Evolutionary conservation across 2,329 filamentous ascomycete genomes (phyloP).

Genomic region (Talaromyces atroroseus): DNA sequence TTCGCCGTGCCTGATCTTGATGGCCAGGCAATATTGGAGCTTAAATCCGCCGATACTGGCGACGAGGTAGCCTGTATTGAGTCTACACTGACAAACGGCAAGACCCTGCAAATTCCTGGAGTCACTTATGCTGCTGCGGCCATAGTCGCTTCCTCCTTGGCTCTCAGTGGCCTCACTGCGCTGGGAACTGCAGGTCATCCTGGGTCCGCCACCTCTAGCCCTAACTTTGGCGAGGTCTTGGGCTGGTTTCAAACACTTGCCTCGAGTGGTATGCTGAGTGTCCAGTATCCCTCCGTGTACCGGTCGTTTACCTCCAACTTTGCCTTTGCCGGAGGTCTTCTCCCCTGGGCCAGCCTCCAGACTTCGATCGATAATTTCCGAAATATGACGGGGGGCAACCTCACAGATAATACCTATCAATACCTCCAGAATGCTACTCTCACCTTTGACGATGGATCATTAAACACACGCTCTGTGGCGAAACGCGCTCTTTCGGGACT

Average conservation of each 20-base stretch:
- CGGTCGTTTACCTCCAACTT: slow-evolving; percentile 90
- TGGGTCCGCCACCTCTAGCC: slow-evolving; percentile 64
- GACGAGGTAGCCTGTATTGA: slow-evolving; percentile 73
- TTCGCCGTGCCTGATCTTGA: slow-evolving; percentile 88
- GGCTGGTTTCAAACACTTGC: slow-evolving; percentile 91
- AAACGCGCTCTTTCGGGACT: slow-evolving; percentile 54
- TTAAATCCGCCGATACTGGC: slow-evolving; percentile 57
- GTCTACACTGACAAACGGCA: slow-evolving; percentile 79
- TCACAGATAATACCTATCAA: slow-evolving; percentile 71
- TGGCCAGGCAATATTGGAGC: slow-evolving; percentile 71
- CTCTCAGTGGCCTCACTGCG: slow-evolving; percentile 67
- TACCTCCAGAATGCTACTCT: slow-evolving; percentile 72
- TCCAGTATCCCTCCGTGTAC: slow-evolving; percentile 81
- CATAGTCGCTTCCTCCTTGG: slow-evolving; percentile 75
- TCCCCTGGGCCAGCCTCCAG: slow-evolving; percentile 79
- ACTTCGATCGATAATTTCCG: slow-evolving; percentile 79
- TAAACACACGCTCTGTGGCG: slow-evolving; percentile 37
- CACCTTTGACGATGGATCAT: slow-evolving; percentile 59
- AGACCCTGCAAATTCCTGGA: slow-evolving; percentile 67
- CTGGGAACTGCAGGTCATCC: slow-evolving; percentile 55
- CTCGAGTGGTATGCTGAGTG: slow-evolving; percentile 93
- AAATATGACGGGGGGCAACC: slow-evolving; percentile 72
- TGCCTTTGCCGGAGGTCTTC: slow-evolving; percentile 77
- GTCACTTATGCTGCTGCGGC: slow-evolving; percentile 81
- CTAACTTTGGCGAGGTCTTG: slow-evolving; percentile 78